Base-by-base conservation (phyloP, 2,329 filamentous ascomycete genomes). In the Penicillium sumatraense region DNA sequence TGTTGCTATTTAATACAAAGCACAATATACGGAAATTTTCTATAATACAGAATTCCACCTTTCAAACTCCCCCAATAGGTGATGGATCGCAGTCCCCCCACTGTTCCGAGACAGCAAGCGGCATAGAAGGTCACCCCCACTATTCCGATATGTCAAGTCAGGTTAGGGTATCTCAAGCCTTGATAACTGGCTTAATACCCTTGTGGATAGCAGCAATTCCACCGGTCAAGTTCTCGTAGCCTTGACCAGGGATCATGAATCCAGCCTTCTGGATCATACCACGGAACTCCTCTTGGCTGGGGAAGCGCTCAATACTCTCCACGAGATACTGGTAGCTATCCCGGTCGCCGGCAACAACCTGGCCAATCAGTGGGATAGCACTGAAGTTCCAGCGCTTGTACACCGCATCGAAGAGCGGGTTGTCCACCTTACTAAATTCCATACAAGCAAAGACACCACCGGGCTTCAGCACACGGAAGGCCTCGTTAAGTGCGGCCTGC, bases 291-390 rank as follows among this genome's bases (percentile, higher is more conserved):
- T 86, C 83, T 79, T 99, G 96, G 63, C 81, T 88, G 0, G 95
- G 96, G 72, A 98, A 98, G 45, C 85, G 81, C 77, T 97, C 93
- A 74, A 99, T 99, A 75, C 93, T 97, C 82, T 99, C 95, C 9
- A 99, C 95, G 9, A 99, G 82, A 76, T 99, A 99, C 81, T 99
- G 95, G 75, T 99, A 99, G 72, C 91, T 96, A 69, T 96, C 93
- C 53, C 93, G 83, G 72, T 99, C 96, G 6, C 91, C 91, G 1
- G 95, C 93, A 14, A 99, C 93, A 57, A 99, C 72, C 78, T 99
- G 93, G 2, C 95, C 96, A 68, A 99, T 97, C 64, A 99, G 75
- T 0, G 95, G 95, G 62, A 99, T 99, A 11, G 91, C 92, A 56
- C 87, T 84, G 74, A 99, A 99, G 58, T 91, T 96, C 93, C 96